Percentiles rank a stretch among this genome's conserved stretches.
Evolutionary conservation across 83 land plant species (phyloP).

Genomic region (Picea engelmannii): DNA sequence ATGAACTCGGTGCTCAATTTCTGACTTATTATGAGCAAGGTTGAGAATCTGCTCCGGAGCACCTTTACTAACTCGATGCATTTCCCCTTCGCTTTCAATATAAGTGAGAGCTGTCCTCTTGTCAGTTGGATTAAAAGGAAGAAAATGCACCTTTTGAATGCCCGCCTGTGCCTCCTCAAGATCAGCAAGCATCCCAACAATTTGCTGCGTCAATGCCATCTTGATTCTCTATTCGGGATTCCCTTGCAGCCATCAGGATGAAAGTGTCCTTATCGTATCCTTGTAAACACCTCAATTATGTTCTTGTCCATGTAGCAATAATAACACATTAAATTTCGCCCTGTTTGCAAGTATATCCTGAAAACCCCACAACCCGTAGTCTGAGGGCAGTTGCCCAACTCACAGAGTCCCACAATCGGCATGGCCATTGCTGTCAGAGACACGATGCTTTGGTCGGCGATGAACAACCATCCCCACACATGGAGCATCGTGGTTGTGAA

Average conservation of each 20-base stretch:
- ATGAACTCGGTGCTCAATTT: slow-evolving; percentile 37
- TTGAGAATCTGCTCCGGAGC: slow-evolving; percentile 67
- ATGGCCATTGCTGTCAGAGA: too few species aligned
- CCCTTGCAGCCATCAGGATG: slow-evolving; percentile 50
- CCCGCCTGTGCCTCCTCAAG: slow-evolving; percentile 62
- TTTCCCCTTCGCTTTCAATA: slow-evolving; percentile 48
- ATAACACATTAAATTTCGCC: slow-evolving; percentile 53
- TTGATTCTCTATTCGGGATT: slow-evolving; percentile 64
- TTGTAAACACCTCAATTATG: slow-evolving; percentile 38
- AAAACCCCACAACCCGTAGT: too few species aligned
- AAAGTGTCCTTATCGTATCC: neutral
- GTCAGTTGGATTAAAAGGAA: slow-evolving; percentile 36
- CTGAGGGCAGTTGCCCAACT: too few species aligned
- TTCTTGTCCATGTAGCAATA: slow-evolving; percentile 54
- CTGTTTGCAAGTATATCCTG: slow-evolving; percentile 55
- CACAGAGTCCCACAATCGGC: too few species aligned
- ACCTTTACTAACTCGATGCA: slow-evolving; percentile 57
- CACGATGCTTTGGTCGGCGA: too few species aligned
- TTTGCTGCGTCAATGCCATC: slow-evolving; percentile 73
- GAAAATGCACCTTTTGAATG: slow-evolving; percentile 31
- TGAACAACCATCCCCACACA: too few species aligned
- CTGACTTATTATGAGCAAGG: slow-evolving; percentile 33
- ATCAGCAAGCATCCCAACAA: slow-evolving; percentile 64
- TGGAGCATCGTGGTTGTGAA: too few species aligned
- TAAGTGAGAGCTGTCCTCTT: slow-evolving; percentile 70